phyloP scores from a whole-genome alignment of 2,329 filamentous ascomycete genomes.

The Nemania sp. region DNA sequence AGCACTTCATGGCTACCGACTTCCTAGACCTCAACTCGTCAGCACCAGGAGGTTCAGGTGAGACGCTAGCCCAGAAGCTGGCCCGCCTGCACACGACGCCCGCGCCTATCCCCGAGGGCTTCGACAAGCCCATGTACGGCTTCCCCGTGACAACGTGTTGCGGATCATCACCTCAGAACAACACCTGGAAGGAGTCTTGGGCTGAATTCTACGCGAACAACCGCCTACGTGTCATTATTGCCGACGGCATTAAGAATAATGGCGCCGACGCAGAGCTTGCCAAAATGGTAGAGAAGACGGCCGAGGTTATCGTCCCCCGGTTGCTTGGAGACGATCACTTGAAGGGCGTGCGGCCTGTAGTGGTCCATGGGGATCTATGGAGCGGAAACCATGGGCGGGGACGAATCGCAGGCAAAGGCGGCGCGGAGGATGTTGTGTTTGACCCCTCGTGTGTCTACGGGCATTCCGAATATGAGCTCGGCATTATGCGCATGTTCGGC shows the following conservation, averaged over 20 bases:
- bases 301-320: constrained; percentile 75
- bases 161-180: constrained; percentile 85
- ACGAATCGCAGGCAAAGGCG: constrained; percentile 64
- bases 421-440: constrained; percentile 80
- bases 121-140: constrained; percentile 76
- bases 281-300: constrained; percentile 73
- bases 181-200: constrained; percentile 79
- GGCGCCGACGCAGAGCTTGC: constrained; percentile 73
- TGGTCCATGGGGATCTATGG: constrained; percentile 95
- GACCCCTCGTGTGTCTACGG: constrained; percentile 86
- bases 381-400: constrained; percentile 82
- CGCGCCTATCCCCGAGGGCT: constrained; percentile 72
- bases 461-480: constrained; percentile 89
- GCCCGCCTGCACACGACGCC: constrained; percentile 82
- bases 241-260: constrained; percentile 68
- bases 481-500: constrained; percentile 97
- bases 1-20: constrained; percentile 76
- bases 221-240: constrained; percentile 74
- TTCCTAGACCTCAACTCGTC: constrained; percentile 75
- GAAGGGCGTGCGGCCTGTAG: constrained; percentile 76
- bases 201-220: constrained; percentile 86
- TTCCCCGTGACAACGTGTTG: constrained; percentile 90
- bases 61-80: constrained; percentile 78
- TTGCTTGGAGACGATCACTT: constrained; percentile 78
- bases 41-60: constrained; percentile 58